Evolutionary conservation across 1,284 basidiomycete genomes (phyloP).

Genomic region (Boletus subluridellus): DNA sequence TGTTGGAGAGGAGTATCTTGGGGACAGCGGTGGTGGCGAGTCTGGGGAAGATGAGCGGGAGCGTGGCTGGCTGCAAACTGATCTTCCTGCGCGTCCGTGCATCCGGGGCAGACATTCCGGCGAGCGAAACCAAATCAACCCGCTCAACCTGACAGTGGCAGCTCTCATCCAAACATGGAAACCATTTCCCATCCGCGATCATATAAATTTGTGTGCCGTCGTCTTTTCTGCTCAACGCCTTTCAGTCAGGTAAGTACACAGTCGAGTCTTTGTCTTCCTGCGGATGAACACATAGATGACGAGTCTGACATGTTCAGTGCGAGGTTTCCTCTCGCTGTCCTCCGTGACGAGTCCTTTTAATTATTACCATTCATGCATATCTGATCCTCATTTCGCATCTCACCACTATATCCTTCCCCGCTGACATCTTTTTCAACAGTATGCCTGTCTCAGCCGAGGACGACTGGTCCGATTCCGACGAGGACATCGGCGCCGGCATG

Average conservation of each 20-base stretch:
- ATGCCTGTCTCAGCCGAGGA: constrained; percentile 46
- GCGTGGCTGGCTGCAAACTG: constrained; percentile 48
- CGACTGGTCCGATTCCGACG: constrained; percentile 77
- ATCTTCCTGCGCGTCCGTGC: constrained; percentile 68
- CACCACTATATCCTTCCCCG: constrained; percentile 12
- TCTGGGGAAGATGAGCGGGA: constrained; percentile 27
- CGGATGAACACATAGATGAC: constrained; percentile 82
- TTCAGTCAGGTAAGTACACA: constrained; percentile 28
- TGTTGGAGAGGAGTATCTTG: constrained; percentile 55
- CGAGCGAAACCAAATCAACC: neutral
- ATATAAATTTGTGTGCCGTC: neutral
- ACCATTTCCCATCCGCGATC: constrained; percentile 17
- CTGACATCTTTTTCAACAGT: constrained; percentile 20
- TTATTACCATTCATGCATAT: constrained; percentile 86
- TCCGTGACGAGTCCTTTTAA: constrained; percentile 61
- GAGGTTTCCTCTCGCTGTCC: constrained; percentile 58
- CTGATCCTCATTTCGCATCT: constrained; percentile 49
- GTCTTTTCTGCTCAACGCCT: constrained; percentile 2
- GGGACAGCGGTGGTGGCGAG: constrained; percentile 51
- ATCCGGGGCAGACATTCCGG: constrained; percentile 60
- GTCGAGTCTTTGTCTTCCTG: constrained; percentile 10
- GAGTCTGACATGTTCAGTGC: constrained; percentile 67
- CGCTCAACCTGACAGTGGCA: no score
- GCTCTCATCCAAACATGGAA: constrained; percentile 19
- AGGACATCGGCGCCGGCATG: constrained; percentile 50